Percentiles rank a stretch among this genome's conserved stretches.
These are phyloP conservation scores for Lactifluus hygrophoroides DNA, from an alignment of 768 basidiomycete genomes.

Conservation along the genomic window DNA sequence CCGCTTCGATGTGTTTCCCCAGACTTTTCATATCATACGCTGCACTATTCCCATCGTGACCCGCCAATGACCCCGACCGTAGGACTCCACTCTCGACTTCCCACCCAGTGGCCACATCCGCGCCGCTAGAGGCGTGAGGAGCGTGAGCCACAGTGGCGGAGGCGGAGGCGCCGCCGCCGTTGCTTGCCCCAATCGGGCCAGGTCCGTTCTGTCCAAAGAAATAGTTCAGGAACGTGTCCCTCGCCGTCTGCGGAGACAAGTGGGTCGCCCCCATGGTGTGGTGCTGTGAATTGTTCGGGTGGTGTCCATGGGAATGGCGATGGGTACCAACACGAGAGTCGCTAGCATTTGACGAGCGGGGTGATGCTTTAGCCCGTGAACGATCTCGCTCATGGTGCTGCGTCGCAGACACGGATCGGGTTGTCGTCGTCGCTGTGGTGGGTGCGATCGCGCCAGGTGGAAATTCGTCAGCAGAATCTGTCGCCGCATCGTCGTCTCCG, in stretches of 20 bases:
- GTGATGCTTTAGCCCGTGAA: conserved; percentile 40
- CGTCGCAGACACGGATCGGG: conserved; percentile 70
- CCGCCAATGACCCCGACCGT: conserved; percentile 55
- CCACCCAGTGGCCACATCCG: conserved; percentile 42
- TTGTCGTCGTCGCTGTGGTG: conserved; percentile 33
- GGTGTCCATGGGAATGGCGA: conserved; percentile 5
- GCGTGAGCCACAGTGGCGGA: neutral
- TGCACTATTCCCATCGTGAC: conserved; percentile 68
- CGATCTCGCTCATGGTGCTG: conserved; percentile 73
- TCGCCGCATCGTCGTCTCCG: conserved; percentile 64
- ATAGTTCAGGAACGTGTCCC: conserved; percentile 93
- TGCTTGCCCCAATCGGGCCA: conserved; percentile 56
- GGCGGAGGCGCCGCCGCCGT: neutral
- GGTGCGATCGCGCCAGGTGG: conserved; percentile 45
- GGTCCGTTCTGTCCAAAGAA: conserved; percentile 92
- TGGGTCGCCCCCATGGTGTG: conserved; percentile 20
- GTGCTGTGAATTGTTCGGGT: neutral
- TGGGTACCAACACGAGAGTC: conserved; percentile 20
- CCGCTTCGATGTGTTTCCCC: conserved; percentile 95
- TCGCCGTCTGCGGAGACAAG: conserved; percentile 40
- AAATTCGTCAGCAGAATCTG: conserved; percentile 47
- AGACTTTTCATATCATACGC: conserved; percentile 99
- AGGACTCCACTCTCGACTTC: conserved; percentile 46
- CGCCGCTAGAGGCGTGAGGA: conserved; percentile 28
- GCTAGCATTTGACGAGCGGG: conserved; percentile 23